Conservation (phyloP, 2,329 filamentous ascomycete species). For the Dactylellina haptotyla region DNA sequence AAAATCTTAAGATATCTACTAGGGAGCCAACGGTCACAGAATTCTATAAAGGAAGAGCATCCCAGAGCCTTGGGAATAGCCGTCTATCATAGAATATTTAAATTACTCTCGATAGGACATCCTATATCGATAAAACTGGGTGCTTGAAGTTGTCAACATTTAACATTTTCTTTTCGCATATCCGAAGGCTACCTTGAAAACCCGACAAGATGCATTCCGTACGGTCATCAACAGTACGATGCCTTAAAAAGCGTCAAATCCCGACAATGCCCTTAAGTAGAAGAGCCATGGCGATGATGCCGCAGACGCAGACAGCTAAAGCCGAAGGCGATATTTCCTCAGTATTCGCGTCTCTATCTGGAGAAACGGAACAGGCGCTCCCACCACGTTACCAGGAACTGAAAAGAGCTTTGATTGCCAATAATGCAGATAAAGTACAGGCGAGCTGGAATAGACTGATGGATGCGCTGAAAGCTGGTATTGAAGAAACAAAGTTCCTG, state of each 20-base stretch:
- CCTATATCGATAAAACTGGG: no score
- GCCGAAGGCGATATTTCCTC: conserved; percentile 72
- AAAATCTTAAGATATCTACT: no score
- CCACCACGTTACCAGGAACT: conserved; percentile 69
- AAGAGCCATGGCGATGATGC: conserved; percentile 38
- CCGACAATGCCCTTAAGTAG: conserved; percentile 7
- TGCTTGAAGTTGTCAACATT: no score
- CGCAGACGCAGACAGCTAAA: conserved; percentile 60
- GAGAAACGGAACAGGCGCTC: conserved; percentile 63
- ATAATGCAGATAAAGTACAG: conserved; percentile 65
- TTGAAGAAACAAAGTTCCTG: conserved; percentile 63
- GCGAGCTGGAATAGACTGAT: conserved; percentile 67
- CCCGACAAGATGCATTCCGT: conserved; percentile 27
- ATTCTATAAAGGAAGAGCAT: no score
- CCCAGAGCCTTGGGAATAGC: no score
- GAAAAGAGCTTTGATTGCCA: conserved; percentile 67
- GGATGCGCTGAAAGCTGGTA: conserved; percentile 64
- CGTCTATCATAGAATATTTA: no score
- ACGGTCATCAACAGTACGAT: conserved; percentile 9
- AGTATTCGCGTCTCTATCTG: conserved; percentile 70
- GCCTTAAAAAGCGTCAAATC: neutral
- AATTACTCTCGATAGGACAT: no score
- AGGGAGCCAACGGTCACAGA: no score
- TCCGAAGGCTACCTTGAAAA: no score
- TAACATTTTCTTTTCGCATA: no score